A percentile compares a stretch with the other conserved stretches of the same genome.
These are phyloP conservation scores for Collybia sp. DNA, from an alignment of 768 basidiomycete genomes.

Conservation along the genomic window DNA sequence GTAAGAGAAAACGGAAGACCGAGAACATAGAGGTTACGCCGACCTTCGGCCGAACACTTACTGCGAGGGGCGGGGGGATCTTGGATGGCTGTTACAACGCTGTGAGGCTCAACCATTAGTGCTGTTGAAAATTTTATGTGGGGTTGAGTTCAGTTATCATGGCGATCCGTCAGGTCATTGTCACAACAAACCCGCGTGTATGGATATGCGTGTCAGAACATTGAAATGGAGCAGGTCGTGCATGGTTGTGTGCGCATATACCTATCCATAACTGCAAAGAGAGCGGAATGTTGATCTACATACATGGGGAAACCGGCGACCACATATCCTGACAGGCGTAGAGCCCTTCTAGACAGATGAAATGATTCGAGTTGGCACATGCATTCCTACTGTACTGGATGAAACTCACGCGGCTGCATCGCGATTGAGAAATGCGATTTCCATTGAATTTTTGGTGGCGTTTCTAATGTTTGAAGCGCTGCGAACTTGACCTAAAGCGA, in stretches of 20 bases:
- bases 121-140: no score
- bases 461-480: slow-evolving; percentile 38
- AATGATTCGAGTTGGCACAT: not conserved
- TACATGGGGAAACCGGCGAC: slow-evolving; percentile 53
- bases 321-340: slow-evolving; percentile 63
- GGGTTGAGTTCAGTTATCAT: no score
- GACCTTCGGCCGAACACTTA: slow-evolving; percentile 37
- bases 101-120: slow-evolving; percentile 12
- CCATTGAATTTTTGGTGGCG: slow-evolving; percentile 33
- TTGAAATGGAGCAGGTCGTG: slow-evolving; percentile 7
- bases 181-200: not conserved
- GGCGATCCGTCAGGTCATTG: no score
- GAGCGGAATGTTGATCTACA: slow-evolving; percentile 18
- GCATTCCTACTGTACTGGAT: not conserved
- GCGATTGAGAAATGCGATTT: slow-evolving; percentile 47
- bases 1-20: slow-evolving; percentile 79
- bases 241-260: slow-evolving; percentile 16
- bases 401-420: slow-evolving; percentile 49
- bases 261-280: slow-evolving; percentile 3
- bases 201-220: not conserved
- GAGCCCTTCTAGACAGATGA: slow-evolving; percentile 47
- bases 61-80: slow-evolving; percentile 16
- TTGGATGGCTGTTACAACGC: slow-evolving; percentile 32
- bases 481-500: slow-evolving; percentile 43
- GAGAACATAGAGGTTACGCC: slow-evolving; percentile 81